These are phyloP conservation scores for Collariella sp. DNA, from an alignment of 495 filamentous ascomycete species.

Conservation along the genomic window DNA sequence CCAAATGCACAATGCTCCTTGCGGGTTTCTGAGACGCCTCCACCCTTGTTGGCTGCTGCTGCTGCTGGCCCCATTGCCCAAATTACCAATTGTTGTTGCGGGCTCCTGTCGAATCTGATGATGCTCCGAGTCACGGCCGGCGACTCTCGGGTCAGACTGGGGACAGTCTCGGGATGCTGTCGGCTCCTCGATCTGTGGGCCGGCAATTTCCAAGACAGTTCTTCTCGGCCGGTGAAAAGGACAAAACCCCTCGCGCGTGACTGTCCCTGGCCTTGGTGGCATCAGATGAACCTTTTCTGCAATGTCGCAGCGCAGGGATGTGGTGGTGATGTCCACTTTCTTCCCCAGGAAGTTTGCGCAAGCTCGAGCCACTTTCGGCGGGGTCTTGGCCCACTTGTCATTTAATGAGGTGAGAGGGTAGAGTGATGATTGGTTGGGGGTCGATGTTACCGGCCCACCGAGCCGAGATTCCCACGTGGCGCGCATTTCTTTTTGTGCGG, in stretches of 20 bases:
- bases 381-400: neutral
- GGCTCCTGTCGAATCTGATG: too few relatives aligned
- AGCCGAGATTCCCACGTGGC: constrained; percentile 5
- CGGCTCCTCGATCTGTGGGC: neutral
- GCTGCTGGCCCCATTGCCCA: too few relatives aligned
- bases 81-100: too few relatives aligned
- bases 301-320: neutral
- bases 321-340: neutral
- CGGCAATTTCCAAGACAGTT: neutral
- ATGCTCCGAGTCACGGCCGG: too few relatives aligned
- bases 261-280: neutral
- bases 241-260: neutral
- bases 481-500: neutral
- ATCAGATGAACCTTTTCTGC: constrained; percentile 12
- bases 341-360: constrained; percentile 6
- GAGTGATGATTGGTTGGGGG: neutral
- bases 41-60: too few relatives aligned
- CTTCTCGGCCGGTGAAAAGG: neutral
- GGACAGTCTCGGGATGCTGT: too few relatives aligned
- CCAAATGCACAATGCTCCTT: neutral
- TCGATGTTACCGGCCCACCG: neutral
- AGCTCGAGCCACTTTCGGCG: neutral
- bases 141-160: too few relatives aligned
- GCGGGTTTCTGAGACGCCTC: too few relatives aligned
- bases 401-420: neutral